phyloP scores from a whole-genome alignment of 805 yeast species.

The Ascoidea tarda region DNA sequence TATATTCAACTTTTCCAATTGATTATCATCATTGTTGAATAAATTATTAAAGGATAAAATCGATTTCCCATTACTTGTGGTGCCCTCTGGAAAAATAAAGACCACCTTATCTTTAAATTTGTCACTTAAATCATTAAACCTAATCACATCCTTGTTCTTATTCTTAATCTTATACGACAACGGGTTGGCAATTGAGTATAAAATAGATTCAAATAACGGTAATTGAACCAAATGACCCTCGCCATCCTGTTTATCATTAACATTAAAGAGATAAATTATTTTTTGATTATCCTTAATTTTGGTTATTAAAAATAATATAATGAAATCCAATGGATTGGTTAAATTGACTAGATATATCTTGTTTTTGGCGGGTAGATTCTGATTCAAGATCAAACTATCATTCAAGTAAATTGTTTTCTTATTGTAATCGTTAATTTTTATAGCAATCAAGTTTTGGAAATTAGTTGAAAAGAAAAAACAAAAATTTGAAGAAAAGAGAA shows the following conservation, averaged over 20 bases:
- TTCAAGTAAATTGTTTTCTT: slow-evolving; percentile 13
- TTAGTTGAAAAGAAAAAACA: slow-evolving; percentile 26
- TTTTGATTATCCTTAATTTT: slow-evolving; percentile 1
- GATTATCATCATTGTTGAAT: not conserved
- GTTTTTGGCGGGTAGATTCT: slow-evolving; percentile 20
- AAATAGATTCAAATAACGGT: slow-evolving; percentile 9
- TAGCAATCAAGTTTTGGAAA: slow-evolving; percentile 23
- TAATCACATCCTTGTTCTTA: not conserved
- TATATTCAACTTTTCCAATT: not conserved
- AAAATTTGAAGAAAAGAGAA: slow-evolving; percentile 21
- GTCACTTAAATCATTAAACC: slow-evolving; percentile 9
- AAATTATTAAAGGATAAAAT: slow-evolving; percentile 31
- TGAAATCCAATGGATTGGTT: slow-evolving; percentile 30
- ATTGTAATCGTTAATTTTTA: slow-evolving; percentile 28
- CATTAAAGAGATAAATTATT: slow-evolving; percentile 1
- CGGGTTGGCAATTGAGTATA: slow-evolving; percentile 10
- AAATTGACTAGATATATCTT: slow-evolving; percentile 34
- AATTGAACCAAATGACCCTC: slow-evolving; percentile 2
- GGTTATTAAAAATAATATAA: slow-evolving; percentile 20
- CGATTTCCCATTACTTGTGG: slow-evolving; percentile 73
- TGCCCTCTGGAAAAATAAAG: slow-evolving; percentile 64
- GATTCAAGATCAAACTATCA: not conserved
- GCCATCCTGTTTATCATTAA: not conserved
- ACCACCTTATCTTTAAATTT: slow-evolving; percentile 26
- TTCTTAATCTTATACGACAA: not conserved